A percentile compares a stretch with the other conserved stretches of the same genome.
These are phyloP conservation scores for Yamadazyma paraphyllophila DNA, from an alignment of 805 yeast genomes.

Conservation along the genomic window DNA sequence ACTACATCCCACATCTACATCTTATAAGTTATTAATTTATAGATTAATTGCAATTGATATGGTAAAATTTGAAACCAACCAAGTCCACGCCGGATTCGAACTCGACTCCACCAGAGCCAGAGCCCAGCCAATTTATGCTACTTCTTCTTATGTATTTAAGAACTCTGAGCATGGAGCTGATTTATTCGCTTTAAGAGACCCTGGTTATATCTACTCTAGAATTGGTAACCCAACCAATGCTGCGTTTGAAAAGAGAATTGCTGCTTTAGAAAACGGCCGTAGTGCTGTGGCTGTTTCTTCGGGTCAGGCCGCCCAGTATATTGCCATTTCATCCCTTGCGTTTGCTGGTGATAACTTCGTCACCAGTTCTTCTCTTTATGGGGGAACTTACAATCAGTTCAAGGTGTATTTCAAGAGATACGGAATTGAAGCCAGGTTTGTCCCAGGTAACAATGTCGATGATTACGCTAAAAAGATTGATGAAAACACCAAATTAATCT, in stretches of 20 bases:
- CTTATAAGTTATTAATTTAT: no score
- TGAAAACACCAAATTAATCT: slow-evolving; percentile 84
- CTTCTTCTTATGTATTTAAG: slow-evolving; percentile 84
- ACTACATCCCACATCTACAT: background rate
- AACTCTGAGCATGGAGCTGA: slow-evolving; percentile 92
- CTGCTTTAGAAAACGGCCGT: slow-evolving; percentile 89
- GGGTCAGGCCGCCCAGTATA: slow-evolving; percentile 95
- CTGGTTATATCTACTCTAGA: slow-evolving; percentile 87
- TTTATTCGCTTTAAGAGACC: slow-evolving; percentile 77
- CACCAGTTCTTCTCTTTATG: slow-evolving; percentile 83
- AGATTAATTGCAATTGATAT: background rate
- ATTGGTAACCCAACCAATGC: slow-evolving; percentile 91
- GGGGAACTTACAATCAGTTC: slow-evolving; percentile 96
- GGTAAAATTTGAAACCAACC: slow-evolving; percentile 70
- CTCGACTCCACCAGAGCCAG: slow-evolving; percentile 70
- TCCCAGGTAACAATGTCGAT: slow-evolving; percentile 74
- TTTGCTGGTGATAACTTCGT: slow-evolving; percentile 87
- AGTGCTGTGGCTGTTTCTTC: slow-evolving; percentile 88
- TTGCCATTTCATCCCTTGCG: slow-evolving; percentile 81
- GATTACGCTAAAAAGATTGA: slow-evolving; percentile 74
- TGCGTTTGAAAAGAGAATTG: slow-evolving; percentile 86
- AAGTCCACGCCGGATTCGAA: slow-evolving; percentile 92
- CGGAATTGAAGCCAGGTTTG: slow-evolving; percentile 84
- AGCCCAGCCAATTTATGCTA: slow-evolving; percentile 92
- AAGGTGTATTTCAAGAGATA: slow-evolving; percentile 87